phyloP scores from a whole-genome alignment of 768 basidiomycete species.

The Leccinum disarticulatum region DNA sequence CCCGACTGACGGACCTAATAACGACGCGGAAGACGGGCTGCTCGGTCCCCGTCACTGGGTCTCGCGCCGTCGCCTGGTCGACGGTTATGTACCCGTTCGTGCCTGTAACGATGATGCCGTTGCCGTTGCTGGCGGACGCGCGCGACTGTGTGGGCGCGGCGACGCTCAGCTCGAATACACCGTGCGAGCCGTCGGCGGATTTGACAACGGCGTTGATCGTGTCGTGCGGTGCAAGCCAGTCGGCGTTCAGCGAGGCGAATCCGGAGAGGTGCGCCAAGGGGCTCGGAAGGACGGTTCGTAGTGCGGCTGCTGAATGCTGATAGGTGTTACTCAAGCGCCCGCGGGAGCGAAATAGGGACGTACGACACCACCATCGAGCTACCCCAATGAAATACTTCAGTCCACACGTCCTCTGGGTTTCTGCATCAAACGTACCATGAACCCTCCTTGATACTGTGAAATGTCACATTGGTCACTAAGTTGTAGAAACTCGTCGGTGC shows the following conservation, averaged over 20 bases:
- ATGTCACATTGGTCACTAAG: neutral
- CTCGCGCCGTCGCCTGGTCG: constrained; percentile 31
- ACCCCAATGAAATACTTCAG: constrained; percentile 7
- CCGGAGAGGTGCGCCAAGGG: constrained; percentile 56
- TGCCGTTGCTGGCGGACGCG: constrained; percentile 27
- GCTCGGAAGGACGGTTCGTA: constrained; percentile 59
- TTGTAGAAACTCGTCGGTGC: neutral
- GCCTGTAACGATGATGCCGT: constrained; percentile 53
- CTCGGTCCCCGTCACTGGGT: constrained; percentile 24
- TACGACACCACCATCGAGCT: constrained; percentile 82
- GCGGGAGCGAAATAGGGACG: constrained; percentile 26
- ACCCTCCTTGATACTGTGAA: constrained; percentile 73
- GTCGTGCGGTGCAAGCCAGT: constrained; percentile 76
- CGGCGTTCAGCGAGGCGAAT: constrained; percentile 65
- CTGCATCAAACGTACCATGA: constrained; percentile 55
- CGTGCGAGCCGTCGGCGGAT: constrained; percentile 50
- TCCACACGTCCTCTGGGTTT: neutral
- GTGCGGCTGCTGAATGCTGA: constrained; percentile 66
- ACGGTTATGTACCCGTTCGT: constrained; percentile 60
- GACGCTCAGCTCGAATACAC: constrained; percentile 62
- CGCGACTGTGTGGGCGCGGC: constrained; percentile 51
- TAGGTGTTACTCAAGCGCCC: neutral
- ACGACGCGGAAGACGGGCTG: constrained; percentile 36
- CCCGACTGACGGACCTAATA: constrained; percentile 35
- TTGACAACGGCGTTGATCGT: constrained; percentile 63